Evolutionary conservation across 2,329 filamentous ascomycete genomes (phyloP).

Genomic region (Trichoderma semiorbis): DNA sequence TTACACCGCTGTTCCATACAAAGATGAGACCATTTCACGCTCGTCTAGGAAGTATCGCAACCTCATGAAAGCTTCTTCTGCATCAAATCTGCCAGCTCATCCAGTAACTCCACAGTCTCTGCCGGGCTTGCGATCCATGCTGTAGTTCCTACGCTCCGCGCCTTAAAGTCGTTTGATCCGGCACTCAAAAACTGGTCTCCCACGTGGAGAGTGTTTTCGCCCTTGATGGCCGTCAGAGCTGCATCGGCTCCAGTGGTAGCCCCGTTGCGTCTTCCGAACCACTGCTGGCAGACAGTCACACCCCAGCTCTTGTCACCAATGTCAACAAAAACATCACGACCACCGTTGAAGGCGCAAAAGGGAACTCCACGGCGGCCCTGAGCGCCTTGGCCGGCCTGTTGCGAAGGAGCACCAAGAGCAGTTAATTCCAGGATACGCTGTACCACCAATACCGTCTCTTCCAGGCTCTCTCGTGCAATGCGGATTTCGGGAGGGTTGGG

Average conservation of each 20-base stretch:
- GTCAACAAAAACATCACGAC: constrained; percentile 96
- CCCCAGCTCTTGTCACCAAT: constrained; percentile 98
- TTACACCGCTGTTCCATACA: neutral
- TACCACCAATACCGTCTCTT: constrained; percentile 92
- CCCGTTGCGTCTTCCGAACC: constrained; percentile 59
- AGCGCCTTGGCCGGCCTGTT: constrained; percentile 23
- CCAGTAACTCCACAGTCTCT: constrained; percentile 85
- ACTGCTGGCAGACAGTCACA: constrained; percentile 85
- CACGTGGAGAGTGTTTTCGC: constrained; percentile 82
- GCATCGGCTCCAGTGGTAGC: constrained; percentile 10
- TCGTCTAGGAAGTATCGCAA: neutral
- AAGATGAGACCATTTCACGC: neutral
- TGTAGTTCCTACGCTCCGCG: constrained; percentile 84
- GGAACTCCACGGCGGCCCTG: constrained; percentile 52
- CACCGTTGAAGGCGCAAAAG: constrained; percentile 97
- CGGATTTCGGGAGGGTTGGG: constrained; percentile 60
- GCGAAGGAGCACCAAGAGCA: constrained; percentile 44
- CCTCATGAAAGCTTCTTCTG: constrained; percentile 30
- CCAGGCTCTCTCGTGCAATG: constrained; percentile 82
- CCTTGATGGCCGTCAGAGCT: constrained; percentile 50
- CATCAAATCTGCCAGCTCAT: constrained; percentile 68
- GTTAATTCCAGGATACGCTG: constrained; percentile 88
- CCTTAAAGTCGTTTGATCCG: constrained; percentile 96
- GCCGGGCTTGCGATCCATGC: constrained; percentile 93
- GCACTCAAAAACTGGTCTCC: constrained; percentile 96